phyloP scores from a whole-genome alignment of 2,329 filamentous ascomycete genomes.

The Tolypocladium endophyticum region DNA sequence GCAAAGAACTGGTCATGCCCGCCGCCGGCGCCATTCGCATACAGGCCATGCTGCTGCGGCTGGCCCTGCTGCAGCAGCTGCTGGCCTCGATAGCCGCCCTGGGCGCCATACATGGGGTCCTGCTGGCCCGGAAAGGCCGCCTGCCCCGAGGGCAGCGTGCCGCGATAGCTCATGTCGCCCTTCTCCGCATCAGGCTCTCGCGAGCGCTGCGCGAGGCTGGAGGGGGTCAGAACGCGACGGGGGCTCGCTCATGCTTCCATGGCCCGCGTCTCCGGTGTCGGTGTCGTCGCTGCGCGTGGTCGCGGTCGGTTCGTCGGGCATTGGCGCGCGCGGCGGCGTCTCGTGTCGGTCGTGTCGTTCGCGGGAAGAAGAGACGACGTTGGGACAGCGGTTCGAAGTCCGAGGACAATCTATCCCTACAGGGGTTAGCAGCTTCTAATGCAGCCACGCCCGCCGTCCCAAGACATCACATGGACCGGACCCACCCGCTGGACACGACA shows the following conservation, averaged over 20 bases:
- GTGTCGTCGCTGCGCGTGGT: not conserved
- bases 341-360: not conserved
- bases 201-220: not conserved
- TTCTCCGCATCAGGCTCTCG: conserved; percentile 9
- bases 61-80: conserved; percentile 14
- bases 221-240: not conserved
- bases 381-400: conserved; percentile 3
- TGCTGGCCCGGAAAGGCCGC: conserved; percentile 17
- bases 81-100: conserved; percentile 13
- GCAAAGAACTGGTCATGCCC: conserved; percentile 14
- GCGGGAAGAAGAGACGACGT: not conserved
- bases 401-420: conserved; percentile 1
- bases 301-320: not conserved
- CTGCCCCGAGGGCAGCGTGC: conserved; percentile 17
- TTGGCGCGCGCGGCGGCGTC: not conserved
- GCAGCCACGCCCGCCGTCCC: conserved; percentile 2
- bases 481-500: not conserved
- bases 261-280: not conserved
- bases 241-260: conserved; percentile 2
- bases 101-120: conserved; percentile 13
- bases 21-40: conserved; percentile 3
- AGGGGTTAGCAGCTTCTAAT: conserved; percentile 5
- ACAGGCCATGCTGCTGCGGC: conserved; percentile 9
- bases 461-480: not conserved
- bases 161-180: conserved; percentile 25